Percentiles rank a stretch among this genome's conserved stretches.
phyloP scores from a whole-genome alignment of 345 rosid species.

The Tarenaya hassleriana region DNA sequence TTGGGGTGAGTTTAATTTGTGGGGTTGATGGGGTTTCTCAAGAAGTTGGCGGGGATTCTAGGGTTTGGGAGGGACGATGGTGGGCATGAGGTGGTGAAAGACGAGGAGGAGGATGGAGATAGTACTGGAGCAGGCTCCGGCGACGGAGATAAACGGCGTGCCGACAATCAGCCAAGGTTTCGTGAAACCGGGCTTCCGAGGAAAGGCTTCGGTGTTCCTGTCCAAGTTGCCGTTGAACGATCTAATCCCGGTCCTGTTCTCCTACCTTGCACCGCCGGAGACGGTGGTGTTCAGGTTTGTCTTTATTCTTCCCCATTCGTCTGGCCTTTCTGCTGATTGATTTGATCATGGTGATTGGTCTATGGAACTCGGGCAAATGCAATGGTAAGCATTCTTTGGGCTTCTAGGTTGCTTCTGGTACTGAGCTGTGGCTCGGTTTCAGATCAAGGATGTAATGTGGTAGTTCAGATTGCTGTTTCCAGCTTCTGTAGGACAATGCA shows the following conservation, averaged over 20 bases:
- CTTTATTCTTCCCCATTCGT: not conserved
- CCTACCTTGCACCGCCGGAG: constrained; percentile 50
- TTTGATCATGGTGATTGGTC: too few relatives aligned
- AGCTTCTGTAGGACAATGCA: too few relatives aligned
- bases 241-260: constrained; percentile 48
- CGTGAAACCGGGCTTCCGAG: constrained; percentile 62
- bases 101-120: constrained; percentile 32
- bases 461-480: too few relatives aligned
- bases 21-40: constrained; percentile 54
- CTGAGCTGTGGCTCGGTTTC: too few relatives aligned
- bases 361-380: too few relatives aligned
- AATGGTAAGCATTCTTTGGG: too few relatives aligned
- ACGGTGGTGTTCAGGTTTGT: constrained; percentile 83
- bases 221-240: constrained; percentile 60
- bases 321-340: too few relatives aligned
- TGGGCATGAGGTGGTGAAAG: constrained; percentile 27
- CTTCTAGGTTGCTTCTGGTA: too few relatives aligned
- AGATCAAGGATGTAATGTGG: too few relatives aligned
- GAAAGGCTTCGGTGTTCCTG: constrained; percentile 69
- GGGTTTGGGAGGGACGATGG: constrained; percentile 55
- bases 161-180: constrained; percentile 23
- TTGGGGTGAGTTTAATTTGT: constrained; percentile 1
- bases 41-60: constrained; percentile 57
- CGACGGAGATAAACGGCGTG: not conserved
- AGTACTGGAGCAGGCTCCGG: constrained; percentile 9